Base-by-base conservation (phyloP, 371 early-diverging fungal genomes). In the Fennellomyces sp. region DNA sequence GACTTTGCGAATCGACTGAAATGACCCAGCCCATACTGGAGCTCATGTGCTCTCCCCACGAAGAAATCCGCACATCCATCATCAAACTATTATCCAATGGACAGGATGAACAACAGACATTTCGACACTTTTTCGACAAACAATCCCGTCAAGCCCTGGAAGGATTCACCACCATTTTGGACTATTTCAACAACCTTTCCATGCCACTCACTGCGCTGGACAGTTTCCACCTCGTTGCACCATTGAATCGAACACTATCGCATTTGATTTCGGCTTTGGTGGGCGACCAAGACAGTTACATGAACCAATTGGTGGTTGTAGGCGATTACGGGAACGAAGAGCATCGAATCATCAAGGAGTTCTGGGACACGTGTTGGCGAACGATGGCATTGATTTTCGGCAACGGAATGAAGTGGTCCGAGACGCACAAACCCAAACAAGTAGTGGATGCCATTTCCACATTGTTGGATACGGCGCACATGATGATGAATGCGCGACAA, bases 281-380 rank as follows among this genome's bases (percentile, higher is more conserved):
- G 38, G 68, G 64, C 27, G 52, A 58, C 33, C 58, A 67, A 19
- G 68, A 65, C 7, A 47, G 61, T 0, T 57, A 61, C n/a, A 52
- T 67, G 29, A 47, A 56, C 13, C 42, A 62, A 30, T 19, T 52
- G 6, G 35, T 67, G 1, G 23, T 63, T 12, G 28, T 27, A 12
- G 60, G 65, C 6, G 41, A 39, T 0, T 45, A 36, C 25, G 30
- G 7, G 0, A 50, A 48, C 3, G 70, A 68, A 26, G 72, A 75
- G 11, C 66, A 71, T n/a, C 57, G 59, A 5, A 23, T 42, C 2
- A 31, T 73, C 6, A 55, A 62, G 2, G 58, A 58, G 1, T 70
- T 80, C 28, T 80, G 80, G 80, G 66, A 70, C 31, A 55, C 53
- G 0, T 62, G 64, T 15, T 80, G 80, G 80, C 57, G 61, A 31